Percentiles rank a stretch among this genome's conserved stretches.
These are phyloP conservation scores for Penicillium concentricum DNA, from an alignment of 2,329 filamentous ascomycete genomes.

Conservation along the genomic window DNA sequence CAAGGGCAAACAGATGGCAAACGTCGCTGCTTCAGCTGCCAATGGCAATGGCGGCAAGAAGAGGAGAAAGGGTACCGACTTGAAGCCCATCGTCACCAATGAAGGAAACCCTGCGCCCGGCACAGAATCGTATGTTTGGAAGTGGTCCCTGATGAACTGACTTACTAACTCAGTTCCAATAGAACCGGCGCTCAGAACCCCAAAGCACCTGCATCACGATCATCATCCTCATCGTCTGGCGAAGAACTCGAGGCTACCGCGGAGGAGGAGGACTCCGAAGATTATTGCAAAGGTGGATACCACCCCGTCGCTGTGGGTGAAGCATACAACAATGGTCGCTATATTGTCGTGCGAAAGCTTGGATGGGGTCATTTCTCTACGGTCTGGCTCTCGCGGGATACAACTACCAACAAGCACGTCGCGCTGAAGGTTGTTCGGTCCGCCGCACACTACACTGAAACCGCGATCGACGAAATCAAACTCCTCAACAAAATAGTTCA, in stretches of 20 bases:
- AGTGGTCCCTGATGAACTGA: constrained; percentile 9
- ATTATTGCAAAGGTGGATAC: constrained; percentile 99
- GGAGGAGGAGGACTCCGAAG: constrained; percentile 97
- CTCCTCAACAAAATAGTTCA: constrained; percentile 94
- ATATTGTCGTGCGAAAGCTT: constrained; percentile 92
- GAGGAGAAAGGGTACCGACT: constrained; percentile 61
- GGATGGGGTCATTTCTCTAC: constrained; percentile 99
- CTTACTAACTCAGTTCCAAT: constrained; percentile 18
- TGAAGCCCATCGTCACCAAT: constrained; percentile 67
- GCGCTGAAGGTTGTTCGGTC: constrained; percentile 97
- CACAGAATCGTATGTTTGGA: constrained; percentile 39
- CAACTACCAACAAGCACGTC: constrained; percentile 86
- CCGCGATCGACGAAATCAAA: constrained; percentile 98
- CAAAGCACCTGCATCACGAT: constrained; percentile 61
- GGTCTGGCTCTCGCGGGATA: constrained; percentile 82
- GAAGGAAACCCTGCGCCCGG: constrained; percentile 48
- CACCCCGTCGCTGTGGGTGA: constrained; percentile 93
- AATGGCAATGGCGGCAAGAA: constrained; percentile 63
- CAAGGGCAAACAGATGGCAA: constrained; percentile 65
- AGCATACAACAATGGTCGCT: constrained; percentile 95
- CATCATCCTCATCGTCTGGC: constrained; percentile 72
- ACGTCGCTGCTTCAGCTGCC: constrained; percentile 44
- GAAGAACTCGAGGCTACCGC: constrained; percentile 91
- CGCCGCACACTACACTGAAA: constrained; percentile 97
- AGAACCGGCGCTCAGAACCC: constrained; percentile 27